phyloP scores from a whole-genome alignment of 2,329 filamentous ascomycete genomes.

The Apiospora hydei region DNA sequence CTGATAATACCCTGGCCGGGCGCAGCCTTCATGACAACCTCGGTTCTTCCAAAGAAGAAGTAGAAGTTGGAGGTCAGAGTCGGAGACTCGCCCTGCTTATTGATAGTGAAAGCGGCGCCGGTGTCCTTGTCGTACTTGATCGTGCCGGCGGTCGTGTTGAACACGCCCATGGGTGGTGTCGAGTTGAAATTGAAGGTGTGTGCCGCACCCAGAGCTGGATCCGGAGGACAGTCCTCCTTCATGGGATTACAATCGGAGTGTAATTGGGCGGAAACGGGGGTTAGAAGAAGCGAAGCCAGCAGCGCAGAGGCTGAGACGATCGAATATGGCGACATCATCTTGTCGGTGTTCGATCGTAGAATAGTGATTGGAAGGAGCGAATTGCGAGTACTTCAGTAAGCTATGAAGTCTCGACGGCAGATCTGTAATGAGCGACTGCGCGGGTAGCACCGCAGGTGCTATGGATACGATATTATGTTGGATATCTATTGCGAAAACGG shows the following conservation, averaged over 20 bases:
- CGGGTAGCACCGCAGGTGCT: slow-evolving; percentile 12
- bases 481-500: background rate
- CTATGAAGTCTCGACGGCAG: background rate
- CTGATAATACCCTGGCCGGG: slow-evolving; percentile 79
- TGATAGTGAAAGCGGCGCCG: slow-evolving; percentile 78
- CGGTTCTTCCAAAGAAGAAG: slow-evolving; percentile 84
- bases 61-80: slow-evolving; percentile 83
- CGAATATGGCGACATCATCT: slow-evolving; percentile 30
- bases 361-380: background rate
- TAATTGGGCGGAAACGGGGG: slow-evolving; percentile 73
- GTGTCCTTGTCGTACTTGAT: slow-evolving; percentile 66
- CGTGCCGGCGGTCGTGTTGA: slow-evolving; percentile 72
- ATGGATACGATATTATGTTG: slow-evolving; percentile 5
- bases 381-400: background rate
- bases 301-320: slow-evolving; percentile 47
- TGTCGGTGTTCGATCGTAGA: slow-evolving; percentile 18
- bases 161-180: slow-evolving; percentile 65
- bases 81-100: slow-evolving; percentile 74
- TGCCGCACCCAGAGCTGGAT: slow-evolving; percentile 73
- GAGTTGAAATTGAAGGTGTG: slow-evolving; percentile 71
- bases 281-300: slow-evolving; percentile 49
- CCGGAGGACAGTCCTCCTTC: slow-evolving; percentile 71
- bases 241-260: slow-evolving; percentile 80
- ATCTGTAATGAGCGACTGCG: slow-evolving; percentile 3
- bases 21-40: slow-evolving; percentile 80